A percentile compares a stretch with the other conserved stretches of the same genome.
Conservation (phyloP, 164 flowering plant genomes). For the Amborella trichopoda region DNA sequence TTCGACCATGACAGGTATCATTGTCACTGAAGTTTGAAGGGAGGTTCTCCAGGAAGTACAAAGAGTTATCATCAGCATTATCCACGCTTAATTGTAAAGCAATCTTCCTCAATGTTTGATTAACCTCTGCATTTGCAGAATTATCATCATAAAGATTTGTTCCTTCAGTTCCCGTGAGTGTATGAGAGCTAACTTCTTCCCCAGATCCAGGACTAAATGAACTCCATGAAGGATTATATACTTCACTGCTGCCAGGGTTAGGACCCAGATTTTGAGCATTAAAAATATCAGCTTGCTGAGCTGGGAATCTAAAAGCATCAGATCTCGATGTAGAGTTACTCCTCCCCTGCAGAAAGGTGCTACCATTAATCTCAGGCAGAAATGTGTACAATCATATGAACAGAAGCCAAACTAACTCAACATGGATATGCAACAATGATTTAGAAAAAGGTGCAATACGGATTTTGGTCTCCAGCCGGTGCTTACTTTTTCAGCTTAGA, state of each 20-base stretch:
- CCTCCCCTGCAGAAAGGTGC: no score
- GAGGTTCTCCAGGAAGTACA: constrained; percentile 15
- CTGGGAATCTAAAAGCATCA: no score
- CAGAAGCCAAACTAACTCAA: no score
- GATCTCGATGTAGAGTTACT: no score
- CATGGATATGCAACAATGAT: no score
- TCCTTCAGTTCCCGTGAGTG: constrained; percentile 13
- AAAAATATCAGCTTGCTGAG: no score
- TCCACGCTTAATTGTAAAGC: constrained; percentile 78
- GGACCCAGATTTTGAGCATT: constrained; percentile 29
- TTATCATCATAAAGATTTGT: constrained; percentile 18
- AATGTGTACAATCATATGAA: no score
- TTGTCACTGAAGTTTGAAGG: constrained; percentile 16
- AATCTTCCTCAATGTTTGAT: constrained; percentile 48
- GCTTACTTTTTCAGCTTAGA: no score
- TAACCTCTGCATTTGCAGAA: constrained; percentile 27
- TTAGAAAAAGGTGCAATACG: no score
- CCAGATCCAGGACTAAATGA: constrained; percentile 41
- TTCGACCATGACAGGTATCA: constrained; percentile 20
- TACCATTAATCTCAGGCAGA: no score
- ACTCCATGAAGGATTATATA: constrained; percentile 23
- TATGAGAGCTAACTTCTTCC: constrained; percentile 48
- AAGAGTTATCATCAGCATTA: constrained; percentile 25
- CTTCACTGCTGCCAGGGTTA: constrained; percentile 20
- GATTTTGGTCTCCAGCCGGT: no score